Percentiles rank a stretch among this genome's conserved stretches.
Evolutionary conservation across 1,284 basidiomycete species (phyloP).

Genomic region (Ustanciosporium gigantosporum): DNA sequence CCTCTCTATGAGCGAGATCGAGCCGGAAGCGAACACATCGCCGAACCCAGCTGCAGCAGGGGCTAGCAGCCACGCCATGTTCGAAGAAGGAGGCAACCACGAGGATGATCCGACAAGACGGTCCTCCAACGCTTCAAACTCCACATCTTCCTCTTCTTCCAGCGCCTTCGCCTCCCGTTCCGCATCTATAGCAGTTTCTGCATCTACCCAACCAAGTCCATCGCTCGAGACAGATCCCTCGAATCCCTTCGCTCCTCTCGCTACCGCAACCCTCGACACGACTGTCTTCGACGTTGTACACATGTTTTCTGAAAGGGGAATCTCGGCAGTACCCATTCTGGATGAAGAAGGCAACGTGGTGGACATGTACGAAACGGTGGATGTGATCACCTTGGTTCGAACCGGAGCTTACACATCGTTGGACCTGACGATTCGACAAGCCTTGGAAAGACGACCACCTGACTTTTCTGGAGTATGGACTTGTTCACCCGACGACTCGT

Average conservation of each 20-base stretch:
- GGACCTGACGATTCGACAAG: constrained; percentile 91
- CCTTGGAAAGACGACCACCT: constrained; percentile 79
- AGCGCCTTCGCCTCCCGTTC: constrained; percentile 1
- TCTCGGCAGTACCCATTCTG: constrained; percentile 95
- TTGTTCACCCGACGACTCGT: constrained; percentile 87
- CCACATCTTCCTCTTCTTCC: constrained; percentile 4
- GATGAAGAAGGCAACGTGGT: constrained; percentile 91
- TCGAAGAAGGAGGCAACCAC: neutral
- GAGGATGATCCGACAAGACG: neutral
- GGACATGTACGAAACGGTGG: constrained; percentile 97
- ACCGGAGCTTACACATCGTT: constrained; percentile 90
- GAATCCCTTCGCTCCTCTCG: constrained; percentile 79
- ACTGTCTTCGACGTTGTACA: constrained; percentile 98
- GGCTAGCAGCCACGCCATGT: neutral
- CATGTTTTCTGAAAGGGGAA: constrained; percentile 93
- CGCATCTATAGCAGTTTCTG: constrained; percentile 1
- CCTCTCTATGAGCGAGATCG: constrained; percentile 18
- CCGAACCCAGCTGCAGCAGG: neutral
- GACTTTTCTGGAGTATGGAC: constrained; percentile 97
- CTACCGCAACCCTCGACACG: constrained; percentile 86
- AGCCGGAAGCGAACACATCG: neutral
- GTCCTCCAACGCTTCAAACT: neutral
- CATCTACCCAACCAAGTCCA: neutral
- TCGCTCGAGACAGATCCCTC: neutral
- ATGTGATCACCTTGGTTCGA: constrained; percentile 84